A percentile compares a stretch with the other conserved stretches of the same genome.
Conservation (phyloP, 75 land plant species). For the Gnetum montanum region DNA sequence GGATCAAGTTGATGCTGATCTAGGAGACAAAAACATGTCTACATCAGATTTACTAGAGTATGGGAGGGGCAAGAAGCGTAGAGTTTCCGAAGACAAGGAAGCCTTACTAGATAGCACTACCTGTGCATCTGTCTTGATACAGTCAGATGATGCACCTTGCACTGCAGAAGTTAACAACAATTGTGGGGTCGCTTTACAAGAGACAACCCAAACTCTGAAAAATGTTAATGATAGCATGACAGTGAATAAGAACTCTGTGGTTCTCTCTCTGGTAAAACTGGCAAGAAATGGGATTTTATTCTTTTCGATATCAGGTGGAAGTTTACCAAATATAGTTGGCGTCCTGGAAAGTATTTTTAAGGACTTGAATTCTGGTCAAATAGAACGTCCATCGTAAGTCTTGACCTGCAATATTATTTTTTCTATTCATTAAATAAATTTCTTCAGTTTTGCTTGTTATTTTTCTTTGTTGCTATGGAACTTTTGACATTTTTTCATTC, state of each 20-base stretch:
- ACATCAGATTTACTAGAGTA: background rate
- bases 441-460: background rate
- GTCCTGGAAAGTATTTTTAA: constrained; percentile 29
- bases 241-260: background rate
- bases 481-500: background rate
- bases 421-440: background rate
- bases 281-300: constrained; percentile 70
- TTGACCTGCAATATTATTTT: background rate
- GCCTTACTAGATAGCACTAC: background rate
- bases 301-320: constrained; percentile 31
- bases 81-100: background rate
- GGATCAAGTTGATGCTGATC: no score
- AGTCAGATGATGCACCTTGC: no score
- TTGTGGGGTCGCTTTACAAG: no score
- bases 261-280: constrained; percentile 59
- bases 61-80: background rate
- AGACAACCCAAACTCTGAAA: no score
- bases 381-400: constrained; percentile 32
- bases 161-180: no score
- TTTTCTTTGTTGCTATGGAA: background rate
- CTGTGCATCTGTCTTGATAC: background rate
- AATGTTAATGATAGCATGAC: no score
- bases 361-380: constrained; percentile 23
- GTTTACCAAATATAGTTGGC: constrained; percentile 17
- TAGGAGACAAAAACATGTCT: no score